phyloP scores from a whole-genome alignment of 345 rosid species.

The Eutrema yunnanense region DNA sequence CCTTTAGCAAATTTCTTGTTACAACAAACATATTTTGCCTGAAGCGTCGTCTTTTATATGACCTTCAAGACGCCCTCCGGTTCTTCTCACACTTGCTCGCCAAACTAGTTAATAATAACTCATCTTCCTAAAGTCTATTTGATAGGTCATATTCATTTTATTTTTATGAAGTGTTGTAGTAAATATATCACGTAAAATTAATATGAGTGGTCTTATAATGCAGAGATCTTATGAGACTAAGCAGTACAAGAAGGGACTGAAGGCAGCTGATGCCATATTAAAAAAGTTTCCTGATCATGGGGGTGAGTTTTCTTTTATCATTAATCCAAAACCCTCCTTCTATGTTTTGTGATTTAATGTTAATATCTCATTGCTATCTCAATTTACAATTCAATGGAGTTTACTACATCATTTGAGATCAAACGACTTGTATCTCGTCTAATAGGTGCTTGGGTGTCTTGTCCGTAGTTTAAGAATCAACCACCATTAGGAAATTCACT shows the following conservation, averaged over 20 bases:
- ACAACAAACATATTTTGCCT: background rate
- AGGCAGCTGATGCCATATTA: slow-evolving; percentile 96
- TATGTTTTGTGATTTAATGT: background rate
- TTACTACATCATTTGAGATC: background rate
- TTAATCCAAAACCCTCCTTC: background rate
- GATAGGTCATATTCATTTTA: background rate
- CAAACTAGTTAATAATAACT: background rate
- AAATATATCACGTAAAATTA: background rate
- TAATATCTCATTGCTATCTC: background rate
- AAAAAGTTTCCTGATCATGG: slow-evolving; percentile 99
- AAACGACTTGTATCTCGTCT: background rate
- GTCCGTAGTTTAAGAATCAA: background rate
- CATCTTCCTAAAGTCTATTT: background rate
- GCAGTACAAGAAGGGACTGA: slow-evolving; percentile 96
- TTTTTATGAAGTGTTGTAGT: background rate
- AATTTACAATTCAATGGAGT: background rate
- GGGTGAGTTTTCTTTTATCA: slow-evolving; percentile 42
- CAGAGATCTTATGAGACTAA: slow-evolving; percentile 99
- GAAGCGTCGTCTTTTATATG: background rate
- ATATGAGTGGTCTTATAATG: slow-evolving; percentile 12
- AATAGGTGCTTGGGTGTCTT: background rate
- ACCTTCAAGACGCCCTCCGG: too few relatives aligned
- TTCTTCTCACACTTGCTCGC: background rate
- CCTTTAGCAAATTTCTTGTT: background rate
- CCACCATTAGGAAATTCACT: background rate